These are phyloP conservation scores for Coemansia aciculifera DNA, from an alignment of 192 early-diverging fungal species.

Conservation along the genomic window DNA sequence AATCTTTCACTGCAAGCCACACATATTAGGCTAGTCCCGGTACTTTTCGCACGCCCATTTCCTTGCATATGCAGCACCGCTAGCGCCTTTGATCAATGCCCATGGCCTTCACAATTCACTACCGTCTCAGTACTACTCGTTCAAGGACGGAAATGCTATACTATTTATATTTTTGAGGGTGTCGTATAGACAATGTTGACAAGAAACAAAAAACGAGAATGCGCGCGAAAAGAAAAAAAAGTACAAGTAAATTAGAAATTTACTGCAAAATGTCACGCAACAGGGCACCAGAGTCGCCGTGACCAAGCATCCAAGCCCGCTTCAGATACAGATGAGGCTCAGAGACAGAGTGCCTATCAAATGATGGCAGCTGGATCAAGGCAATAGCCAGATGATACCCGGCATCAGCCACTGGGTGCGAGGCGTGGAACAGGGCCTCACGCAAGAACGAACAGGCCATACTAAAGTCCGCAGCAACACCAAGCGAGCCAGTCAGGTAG, in stretches of 20 bases:
- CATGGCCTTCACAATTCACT: no score
- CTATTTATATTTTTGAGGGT: background rate
- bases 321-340: slow-evolving; percentile 53
- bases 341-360: slow-evolving; percentile 36
- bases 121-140: no score
- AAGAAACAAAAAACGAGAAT: background rate
- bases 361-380: slow-evolving; percentile 52
- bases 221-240: slow-evolving; percentile 14
- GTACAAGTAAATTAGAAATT: slow-evolving; percentile 1
- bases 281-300: slow-evolving; percentile 43
- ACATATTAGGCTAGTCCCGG: background rate
- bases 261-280: slow-evolving; percentile 47
- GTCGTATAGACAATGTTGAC: background rate
- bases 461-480: slow-evolving; percentile 48
- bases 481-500: slow-evolving; percentile 46
- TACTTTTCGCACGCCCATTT: background rate
- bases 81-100: background rate
- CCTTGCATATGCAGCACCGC: background rate
- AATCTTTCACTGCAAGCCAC: slow-evolving; percentile 4
- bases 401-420: slow-evolving; percentile 54
- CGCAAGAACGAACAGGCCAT: slow-evolving; percentile 53
- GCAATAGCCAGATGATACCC: slow-evolving; percentile 43
- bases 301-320: slow-evolving; percentile 50
- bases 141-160: background rate
- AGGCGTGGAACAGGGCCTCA: slow-evolving; percentile 45